Evolutionary conservation across 306 rosid species (phyloP), one percentile per base, ranked within the genome.

Genomic region (Astragalus glycyphyllos): DNA sequence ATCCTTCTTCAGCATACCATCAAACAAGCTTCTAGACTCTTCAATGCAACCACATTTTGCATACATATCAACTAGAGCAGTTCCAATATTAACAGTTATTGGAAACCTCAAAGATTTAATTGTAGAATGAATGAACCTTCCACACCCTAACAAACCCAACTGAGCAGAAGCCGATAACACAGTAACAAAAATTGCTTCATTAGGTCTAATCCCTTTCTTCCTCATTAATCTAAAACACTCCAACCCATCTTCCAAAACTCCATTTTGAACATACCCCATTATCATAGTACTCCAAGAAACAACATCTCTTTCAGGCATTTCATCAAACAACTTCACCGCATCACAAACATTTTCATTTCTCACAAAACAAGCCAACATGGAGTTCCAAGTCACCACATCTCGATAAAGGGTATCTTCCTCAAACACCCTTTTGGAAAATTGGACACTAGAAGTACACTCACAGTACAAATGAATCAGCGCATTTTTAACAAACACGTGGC

Each of bases 21-120:
- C 44, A 67, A 92, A 92, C 76, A 92, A 75, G 5, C n/a, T 12
- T 41, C 73, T 87, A 15, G 96, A 68, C 68, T 56, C 56, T 11
- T 87, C 89, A 58, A 92, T 87, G 81, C 89, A 89, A 2, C 97
- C 96, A 35, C 94, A 92, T 81, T 89, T 91, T 0, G 96, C 91
- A 46, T 92, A 87, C 97, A 92, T 92, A 76, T 92, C 96, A 71
- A 89, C 81, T 23, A 92, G 55, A 2, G 90, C 84, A 5, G 97
- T 85, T 16, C 94, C 91, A 53, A 92, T 75, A 2, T 75, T 56
- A 59, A 79, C 68, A 5, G 84, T 87, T 58, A 84, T 16, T 0
- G 87, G 85, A 23, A 84, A 75, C 58, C 74, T 84, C 70, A 87
- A 44, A 0, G 71, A 80, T 1, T 89, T 75, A 20, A 77, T 83